These are phyloP conservation scores for Paecilomyces dactylethromorphus DNA, from an alignment of 2,329 filamentous ascomycete genomes.

Conservation along the genomic window DNA sequence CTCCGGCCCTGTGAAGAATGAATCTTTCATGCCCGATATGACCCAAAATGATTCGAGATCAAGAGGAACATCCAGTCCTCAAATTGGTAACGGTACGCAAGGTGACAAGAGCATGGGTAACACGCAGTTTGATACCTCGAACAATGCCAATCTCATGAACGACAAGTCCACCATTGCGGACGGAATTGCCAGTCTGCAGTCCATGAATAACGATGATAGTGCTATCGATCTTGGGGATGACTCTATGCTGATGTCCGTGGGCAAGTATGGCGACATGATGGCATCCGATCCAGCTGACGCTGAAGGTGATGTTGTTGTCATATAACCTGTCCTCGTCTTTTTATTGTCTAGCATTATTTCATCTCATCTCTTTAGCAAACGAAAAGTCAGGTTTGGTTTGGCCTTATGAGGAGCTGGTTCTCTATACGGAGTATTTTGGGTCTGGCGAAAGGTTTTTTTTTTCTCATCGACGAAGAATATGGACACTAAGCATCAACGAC, in stretches of 20 bases:
- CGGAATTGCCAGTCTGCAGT: slow-evolving; percentile 25
- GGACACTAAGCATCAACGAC: slow-evolving; percentile 19
- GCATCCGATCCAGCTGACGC: slow-evolving; percentile 40
- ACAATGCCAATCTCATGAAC: slow-evolving; percentile 20
- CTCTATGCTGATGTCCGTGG: slow-evolving; percentile 34
- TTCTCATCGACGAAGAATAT: slow-evolving; percentile 9
- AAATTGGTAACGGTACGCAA: slow-evolving; percentile 9
- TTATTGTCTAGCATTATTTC: slow-evolving; percentile 10
- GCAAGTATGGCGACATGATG: slow-evolving; percentile 41
- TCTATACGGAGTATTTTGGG: slow-evolving; percentile 14
- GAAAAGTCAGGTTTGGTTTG: slow-evolving; percentile 12
- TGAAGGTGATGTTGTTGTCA: slow-evolving; percentile 40
- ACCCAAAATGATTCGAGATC: slow-evolving; percentile 10
- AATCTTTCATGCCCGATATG: slow-evolving; percentile 11
- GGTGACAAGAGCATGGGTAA: slow-evolving; percentile 12
- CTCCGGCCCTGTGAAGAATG: slow-evolving; percentile 8
- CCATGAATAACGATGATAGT: slow-evolving; percentile 57
- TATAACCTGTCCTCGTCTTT: slow-evolving; percentile 19
- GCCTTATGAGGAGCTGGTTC: slow-evolving; percentile 23
- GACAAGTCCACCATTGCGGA: slow-evolving; percentile 43
- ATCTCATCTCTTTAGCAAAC: slow-evolving; percentile 4
- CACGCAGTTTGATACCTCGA: slow-evolving; percentile 12
- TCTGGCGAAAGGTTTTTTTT: slow-evolving; percentile 15
- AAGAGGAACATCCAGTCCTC: slow-evolving; percentile 13
- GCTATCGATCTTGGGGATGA: slow-evolving; percentile 60